These are phyloP conservation scores for Nosema muscidifuracis DNA, from an alignment of 371 early-diverging fungal species.

Conservation along the genomic window DNA sequence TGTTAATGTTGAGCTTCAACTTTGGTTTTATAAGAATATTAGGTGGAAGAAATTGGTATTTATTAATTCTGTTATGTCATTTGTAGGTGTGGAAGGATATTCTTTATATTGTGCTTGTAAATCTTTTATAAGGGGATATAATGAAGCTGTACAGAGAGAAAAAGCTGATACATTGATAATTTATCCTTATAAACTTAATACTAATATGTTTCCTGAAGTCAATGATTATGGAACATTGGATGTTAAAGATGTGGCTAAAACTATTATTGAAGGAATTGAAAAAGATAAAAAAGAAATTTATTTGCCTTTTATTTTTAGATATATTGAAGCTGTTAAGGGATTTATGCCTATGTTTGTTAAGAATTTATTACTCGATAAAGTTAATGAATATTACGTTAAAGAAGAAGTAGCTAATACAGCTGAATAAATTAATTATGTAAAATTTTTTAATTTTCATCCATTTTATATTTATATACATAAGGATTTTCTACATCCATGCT, in stretches of 20 bases:
- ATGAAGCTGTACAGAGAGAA: conserved; percentile 52
- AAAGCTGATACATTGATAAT: conserved; percentile 40
- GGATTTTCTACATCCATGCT: conserved; percentile 11
- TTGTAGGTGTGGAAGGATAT: conserved; percentile 31
- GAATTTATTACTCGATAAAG: neutral
- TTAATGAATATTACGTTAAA: neutral
- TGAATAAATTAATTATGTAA: neutral
- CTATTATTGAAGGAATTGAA: conserved; percentile 39
- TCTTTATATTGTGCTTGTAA: conserved; percentile 56
- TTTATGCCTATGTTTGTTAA: neutral
- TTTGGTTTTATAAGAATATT: conserved; percentile 23
- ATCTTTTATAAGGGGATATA: conserved; percentile 45
- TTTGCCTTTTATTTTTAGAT: conserved; percentile 29
- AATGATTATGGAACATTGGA: conserved; percentile 32
- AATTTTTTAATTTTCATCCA: too few relatives aligned
- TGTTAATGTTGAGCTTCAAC: conserved; percentile 35
- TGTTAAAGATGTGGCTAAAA: conserved; percentile 33
- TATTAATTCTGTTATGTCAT: conserved; percentile 48
- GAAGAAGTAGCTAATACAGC: neutral
- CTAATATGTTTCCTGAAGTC: conserved; percentile 49
- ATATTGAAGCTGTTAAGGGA: neutral
- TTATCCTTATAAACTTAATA: conserved; percentile 58
- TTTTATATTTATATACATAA: conserved; percentile 8
- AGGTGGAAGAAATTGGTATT: conserved; percentile 54
- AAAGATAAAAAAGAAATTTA: conserved; percentile 34